Evolutionary conservation across 768 basidiomycete species (phyloP), one percentile per base, ranked within the genome.

Genomic region (Russula foetens): DNA sequence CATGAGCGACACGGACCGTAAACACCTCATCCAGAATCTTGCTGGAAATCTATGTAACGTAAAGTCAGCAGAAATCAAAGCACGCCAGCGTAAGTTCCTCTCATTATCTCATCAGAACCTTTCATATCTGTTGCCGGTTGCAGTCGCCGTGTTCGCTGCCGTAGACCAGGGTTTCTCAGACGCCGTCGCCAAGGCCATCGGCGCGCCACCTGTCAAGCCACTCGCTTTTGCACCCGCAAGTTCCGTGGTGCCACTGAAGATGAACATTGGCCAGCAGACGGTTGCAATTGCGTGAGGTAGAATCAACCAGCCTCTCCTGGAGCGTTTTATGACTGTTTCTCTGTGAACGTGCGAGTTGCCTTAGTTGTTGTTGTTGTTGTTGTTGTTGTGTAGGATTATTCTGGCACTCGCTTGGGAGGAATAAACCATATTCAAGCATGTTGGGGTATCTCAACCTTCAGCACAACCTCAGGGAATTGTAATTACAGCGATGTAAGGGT

Each of bases 121-220:
- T 57, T 53, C 26, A 85, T 88, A 62, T 94, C 86, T 81, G 43
- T 51, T 4, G 17, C n/a, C 21, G 9, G 11, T 51, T 11, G 17
- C 33, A 61, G 60, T 61, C 21, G 23, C 60, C 28, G 54, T 61
- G 23, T 56, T 61, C 45, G 85, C 89, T 44, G 83, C 82, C 53
- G 84, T 97, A 58, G 81, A 88, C 70, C 86, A 90, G 68, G 77
- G 74, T 12, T 76, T 95, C 38, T 85, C 84, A 4, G 83, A 90
- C 72, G 81, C 88, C 62, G 78, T 98, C 66, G 90, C 91, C n/a
- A 80, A 79, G 67, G 88, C 83, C 2, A 78, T 94, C 53, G 84
- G 84, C 44, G 76, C 80, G 50, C 75, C 81, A 2, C 67, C 73
- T 2, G 85, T 84, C n/a, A 64, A 72, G 54, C 88, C 90, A 14